A percentile compares a stretch with the other conserved stretches of the same genome.
Conservation (phyloP, 1,139 yeast species). For the Eremothecium gossypii region DNA sequence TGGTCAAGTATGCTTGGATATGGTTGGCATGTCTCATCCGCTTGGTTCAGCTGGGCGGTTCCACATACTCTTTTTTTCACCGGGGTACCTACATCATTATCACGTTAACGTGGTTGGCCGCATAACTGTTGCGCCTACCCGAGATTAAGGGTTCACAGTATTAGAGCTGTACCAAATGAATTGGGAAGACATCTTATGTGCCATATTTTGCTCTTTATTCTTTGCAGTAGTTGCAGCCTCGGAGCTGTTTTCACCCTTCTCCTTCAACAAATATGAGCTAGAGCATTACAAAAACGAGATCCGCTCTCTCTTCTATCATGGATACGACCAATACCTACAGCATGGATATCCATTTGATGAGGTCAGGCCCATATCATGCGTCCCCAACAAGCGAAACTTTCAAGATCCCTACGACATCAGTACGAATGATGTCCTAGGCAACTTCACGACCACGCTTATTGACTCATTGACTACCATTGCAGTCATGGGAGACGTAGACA, state of each 20-base stretch:
- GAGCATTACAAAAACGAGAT: conserved; percentile 42
- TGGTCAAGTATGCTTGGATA: too few species aligned
- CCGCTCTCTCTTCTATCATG: conserved; percentile 54
- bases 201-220: too few species aligned
- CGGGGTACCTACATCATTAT: too few species aligned
- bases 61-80: too few species aligned
- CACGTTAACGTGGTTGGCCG: too few species aligned
- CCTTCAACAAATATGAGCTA: conserved; percentile 46
- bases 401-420: conserved; percentile 45
- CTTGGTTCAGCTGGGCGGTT: too few species aligned
- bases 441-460: conserved; percentile 64
- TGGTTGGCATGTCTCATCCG: too few species aligned
- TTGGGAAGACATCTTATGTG: too few species aligned
- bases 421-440: conserved; percentile 79
- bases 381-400: conserved; percentile 57
- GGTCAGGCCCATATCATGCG: conserved; percentile 63
- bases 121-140: too few species aligned
- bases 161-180: too few species aligned
- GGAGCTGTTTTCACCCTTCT: conserved; percentile 6
- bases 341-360: conserved; percentile 81
- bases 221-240: too few species aligned
- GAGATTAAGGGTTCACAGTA: too few species aligned
- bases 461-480: conserved; percentile 77
- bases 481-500: conserved; percentile 53
- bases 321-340: conserved; percentile 62